phyloP scores from a whole-genome alignment of 1,139 yeast genomes.

The Geotrichum restrictum region DNA sequence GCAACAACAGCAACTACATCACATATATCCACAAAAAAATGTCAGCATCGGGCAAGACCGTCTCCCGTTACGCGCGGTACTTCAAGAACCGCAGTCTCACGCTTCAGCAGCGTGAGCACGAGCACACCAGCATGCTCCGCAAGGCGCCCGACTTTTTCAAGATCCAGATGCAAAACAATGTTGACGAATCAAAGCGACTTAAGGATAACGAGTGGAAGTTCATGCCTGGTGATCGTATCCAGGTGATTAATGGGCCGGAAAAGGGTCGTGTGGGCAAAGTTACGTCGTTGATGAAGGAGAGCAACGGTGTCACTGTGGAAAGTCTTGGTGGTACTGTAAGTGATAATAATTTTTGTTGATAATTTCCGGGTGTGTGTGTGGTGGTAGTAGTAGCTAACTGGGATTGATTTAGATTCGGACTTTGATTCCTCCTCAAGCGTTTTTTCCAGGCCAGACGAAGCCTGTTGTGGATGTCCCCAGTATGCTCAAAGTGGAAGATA shows the following conservation, averaged over 20 bases:
- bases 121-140: slow-evolving; percentile 7
- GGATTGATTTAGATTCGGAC: slow-evolving; percentile 29
- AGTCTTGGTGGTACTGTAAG: slow-evolving; percentile 55
- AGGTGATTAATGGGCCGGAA: slow-evolving; percentile 62
- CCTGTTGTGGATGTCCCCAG: slow-evolving; percentile 59
- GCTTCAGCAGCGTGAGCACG: slow-evolving; percentile 14
- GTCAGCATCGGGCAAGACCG: slow-evolving; percentile 10
- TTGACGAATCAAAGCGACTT: slow-evolving; percentile 39
- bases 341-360: background rate
- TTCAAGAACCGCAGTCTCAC: slow-evolving; percentile 11
- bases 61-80: slow-evolving; percentile 17
- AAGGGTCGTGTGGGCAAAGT: slow-evolving; percentile 69
- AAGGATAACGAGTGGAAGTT: slow-evolving; percentile 49
- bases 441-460: slow-evolving; percentile 70
- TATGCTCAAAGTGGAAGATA: slow-evolving; percentile 58
- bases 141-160: slow-evolving; percentile 17
- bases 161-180: slow-evolving; percentile 12
- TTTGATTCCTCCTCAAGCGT: slow-evolving; percentile 63
- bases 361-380: too few species aligned
- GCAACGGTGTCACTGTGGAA: slow-evolving; percentile 53
- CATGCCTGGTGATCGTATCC: slow-evolving; percentile 61
- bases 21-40: background rate
- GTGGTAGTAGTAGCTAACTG: too few species aligned
- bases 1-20: background rate
- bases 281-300: slow-evolving; percentile 44